Evolutionary conservation across 176 grass and related monocot genomes (phyloP), one percentile per base, ranked within the genome.

Genomic region (Puya raimondii): DNA sequence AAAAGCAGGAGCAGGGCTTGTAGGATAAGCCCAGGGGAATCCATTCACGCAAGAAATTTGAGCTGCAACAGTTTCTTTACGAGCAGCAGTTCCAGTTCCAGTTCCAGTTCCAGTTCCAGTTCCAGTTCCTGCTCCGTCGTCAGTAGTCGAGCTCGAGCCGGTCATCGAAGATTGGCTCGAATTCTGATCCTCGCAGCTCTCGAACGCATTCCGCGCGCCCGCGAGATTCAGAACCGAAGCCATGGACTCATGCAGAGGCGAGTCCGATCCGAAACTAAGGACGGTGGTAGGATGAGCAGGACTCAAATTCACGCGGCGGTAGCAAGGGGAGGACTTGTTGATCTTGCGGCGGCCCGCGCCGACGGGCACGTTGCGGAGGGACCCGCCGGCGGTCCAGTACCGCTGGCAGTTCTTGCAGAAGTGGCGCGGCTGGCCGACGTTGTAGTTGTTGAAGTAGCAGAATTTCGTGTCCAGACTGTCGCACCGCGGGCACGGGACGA

Each of bases 371-470:
- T 67, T 67, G 29, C 65, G 33, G 29, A 49, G 33, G 4, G 65
- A 47, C 15, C 65, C 65, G 2, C 65, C 65, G 1, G 65, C 65
- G 18, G 65, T 67, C 65, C 65, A 67, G 65, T 67, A 67, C 12
- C 65, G 33, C 65, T 48, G 65, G 33, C 65, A 67, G 33, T 49
- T 18, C 65, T 47, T 67, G 65, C 65, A 67, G 65, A 67, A 67
- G 33, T 67, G 42, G 13, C 65, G 65, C 10, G 65, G 65, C 26
- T 67, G 65, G 65, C 10, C 49, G 65, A 67, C 15, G 15, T 67
- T 67, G 65, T 67, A 67, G 29, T 67, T 67, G 65, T 67, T 67
- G 65, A 17, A 67, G 65, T 67, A 67, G 33, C 65, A 67, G 16
- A 67, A 67, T n/a, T 67, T 67, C 4, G 65, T 67, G 65, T 67